phyloP scores from a whole-genome alignment of 2,329 filamentous ascomycete species.

The Phyllosticta paracitricarpa region DNA sequence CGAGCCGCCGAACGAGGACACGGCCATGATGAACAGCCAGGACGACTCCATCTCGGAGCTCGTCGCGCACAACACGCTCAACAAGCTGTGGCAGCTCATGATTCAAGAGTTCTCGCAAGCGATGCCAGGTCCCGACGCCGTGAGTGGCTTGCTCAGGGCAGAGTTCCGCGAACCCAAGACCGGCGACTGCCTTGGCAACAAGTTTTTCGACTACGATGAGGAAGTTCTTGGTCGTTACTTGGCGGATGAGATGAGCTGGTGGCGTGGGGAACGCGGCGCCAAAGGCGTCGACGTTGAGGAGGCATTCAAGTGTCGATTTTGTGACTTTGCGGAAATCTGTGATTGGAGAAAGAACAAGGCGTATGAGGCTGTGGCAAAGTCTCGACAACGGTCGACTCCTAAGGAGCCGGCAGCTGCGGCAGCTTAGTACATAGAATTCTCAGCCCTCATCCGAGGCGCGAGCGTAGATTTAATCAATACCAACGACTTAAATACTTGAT shows the following conservation, averaged over 20 bases:
- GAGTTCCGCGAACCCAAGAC: constrained; percentile 42
- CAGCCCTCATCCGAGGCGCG: background rate
- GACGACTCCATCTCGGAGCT: constrained; percentile 43
- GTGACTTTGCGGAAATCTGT: constrained; percentile 73
- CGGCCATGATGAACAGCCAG: constrained; percentile 19
- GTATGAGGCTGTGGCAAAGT: constrained; percentile 36
- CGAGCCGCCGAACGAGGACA: constrained; percentile 16
- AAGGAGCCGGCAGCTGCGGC: background rate
- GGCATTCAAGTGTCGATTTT: constrained; percentile 76
- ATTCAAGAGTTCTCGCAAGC: constrained; percentile 45
- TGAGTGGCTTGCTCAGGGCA: constrained; percentile 47
- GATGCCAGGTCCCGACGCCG: constrained; percentile 39
- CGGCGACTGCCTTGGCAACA: constrained; percentile 46
- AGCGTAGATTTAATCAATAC: background rate
- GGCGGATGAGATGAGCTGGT: constrained; percentile 67
- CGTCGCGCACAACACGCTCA: constrained; percentile 49
- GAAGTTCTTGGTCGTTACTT: constrained; percentile 57
- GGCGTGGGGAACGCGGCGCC: constrained; percentile 64
- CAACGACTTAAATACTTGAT: background rate
- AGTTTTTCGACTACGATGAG: constrained; percentile 57
- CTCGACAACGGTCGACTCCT: background rate
- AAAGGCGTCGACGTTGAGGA: constrained; percentile 73
- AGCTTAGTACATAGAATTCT: background rate
- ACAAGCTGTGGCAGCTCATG: constrained; percentile 53
- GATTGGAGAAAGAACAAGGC: constrained; percentile 66